These are phyloP conservation scores for Boletellus deceptivus DNA, from an alignment of 1,284 basidiomycete genomes.

Conservation along the genomic window DNA sequence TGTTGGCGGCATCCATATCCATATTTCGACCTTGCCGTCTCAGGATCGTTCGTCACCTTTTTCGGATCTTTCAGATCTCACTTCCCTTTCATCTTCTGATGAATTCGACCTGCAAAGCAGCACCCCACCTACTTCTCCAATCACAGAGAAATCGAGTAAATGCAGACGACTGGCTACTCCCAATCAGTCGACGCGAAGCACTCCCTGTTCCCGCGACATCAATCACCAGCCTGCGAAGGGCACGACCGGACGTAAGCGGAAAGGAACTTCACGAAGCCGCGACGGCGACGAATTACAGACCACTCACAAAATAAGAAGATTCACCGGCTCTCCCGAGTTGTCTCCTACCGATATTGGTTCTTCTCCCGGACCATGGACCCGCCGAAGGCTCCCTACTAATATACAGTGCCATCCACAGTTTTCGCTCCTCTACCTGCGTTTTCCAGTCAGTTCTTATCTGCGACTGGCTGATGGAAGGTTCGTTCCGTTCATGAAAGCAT, in stretches of 20 bases:
- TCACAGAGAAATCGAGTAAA: not conserved
- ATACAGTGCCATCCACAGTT: conserved; percentile 48
- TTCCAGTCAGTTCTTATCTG: conserved; percentile 57
- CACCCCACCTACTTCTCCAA: conserved; percentile 25
- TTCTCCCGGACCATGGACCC: conserved; percentile 6
- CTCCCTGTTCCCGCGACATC: conserved; percentile 1
- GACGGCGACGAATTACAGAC: conserved; percentile 10
- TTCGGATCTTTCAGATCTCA: conserved; percentile 31
- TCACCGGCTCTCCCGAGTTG: not conserved
- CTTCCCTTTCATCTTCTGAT: conserved; percentile 25
- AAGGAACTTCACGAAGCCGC: conserved; percentile 5
- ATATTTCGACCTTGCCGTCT: conserved; percentile 2
- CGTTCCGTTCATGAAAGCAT: conserved; percentile 9
- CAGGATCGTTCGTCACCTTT: conserved; percentile 18
- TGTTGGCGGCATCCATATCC: not conserved
- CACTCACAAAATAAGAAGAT: conserved; percentile 15
- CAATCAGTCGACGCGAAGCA: conserved; percentile 2
- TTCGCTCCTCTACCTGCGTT: conserved; percentile 61
- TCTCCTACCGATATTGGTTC: not conserved
- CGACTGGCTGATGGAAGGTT: conserved; percentile 33
- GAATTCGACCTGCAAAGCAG: conserved; percentile 3
- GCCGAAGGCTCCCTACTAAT: conserved; percentile 49
- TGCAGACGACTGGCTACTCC: not conserved
- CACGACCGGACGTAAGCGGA: conserved; percentile 18
- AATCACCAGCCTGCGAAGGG: conserved; percentile 22